phyloP scores from a whole-genome alignment of 2,329 filamentous ascomycete genomes.

The Nothomitra cinnamomea region DNA sequence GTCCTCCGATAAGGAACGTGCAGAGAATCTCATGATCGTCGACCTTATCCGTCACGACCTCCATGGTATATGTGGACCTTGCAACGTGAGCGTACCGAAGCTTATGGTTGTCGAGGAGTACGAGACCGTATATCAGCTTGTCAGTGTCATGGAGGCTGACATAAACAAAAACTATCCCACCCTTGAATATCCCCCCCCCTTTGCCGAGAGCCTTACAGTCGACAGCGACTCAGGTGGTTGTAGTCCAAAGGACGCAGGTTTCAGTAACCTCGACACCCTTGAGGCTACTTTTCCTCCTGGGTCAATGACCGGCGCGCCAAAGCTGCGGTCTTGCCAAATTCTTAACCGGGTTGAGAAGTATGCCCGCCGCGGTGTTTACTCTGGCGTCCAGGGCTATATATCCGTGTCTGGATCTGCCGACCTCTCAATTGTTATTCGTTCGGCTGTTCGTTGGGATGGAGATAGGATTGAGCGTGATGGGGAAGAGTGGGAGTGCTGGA shows the following conservation, averaged over 20 bases:
- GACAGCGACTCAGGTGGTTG: constrained; percentile 25
- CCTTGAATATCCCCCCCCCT: not conserved
- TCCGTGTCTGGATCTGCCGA: constrained; percentile 73
- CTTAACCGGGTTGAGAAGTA: constrained; percentile 49
- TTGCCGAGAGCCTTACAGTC: too few relatives aligned
- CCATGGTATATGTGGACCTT: constrained; percentile 63
- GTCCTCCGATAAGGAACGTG: constrained; percentile 71
- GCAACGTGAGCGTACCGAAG: constrained; percentile 55
- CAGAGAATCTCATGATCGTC: constrained; percentile 96
- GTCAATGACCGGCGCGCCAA: constrained; percentile 92
- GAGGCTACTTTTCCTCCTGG: constrained; percentile 68
- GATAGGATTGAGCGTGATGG: constrained; percentile 21
- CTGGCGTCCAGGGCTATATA: constrained; percentile 78
- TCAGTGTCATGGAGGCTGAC: constrained; percentile 63
- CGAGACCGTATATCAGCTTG: constrained; percentile 78
- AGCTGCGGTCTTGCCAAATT: constrained; percentile 80
- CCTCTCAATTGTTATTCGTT: constrained; percentile 83
- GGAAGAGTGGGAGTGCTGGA: constrained; percentile 45
- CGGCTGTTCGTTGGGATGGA: constrained; percentile 56
- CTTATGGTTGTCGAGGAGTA: constrained; percentile 83
- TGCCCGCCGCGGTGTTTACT: constrained; percentile 58
- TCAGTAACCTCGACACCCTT: constrained; percentile 57
- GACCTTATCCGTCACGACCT: constrained; percentile 91
- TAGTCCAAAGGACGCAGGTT: too few relatives aligned
- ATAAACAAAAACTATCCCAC: not conserved